phyloP scores from a whole-genome alignment of 2,329 filamentous ascomycete genomes.

The Scedosporium boydii region DNA sequence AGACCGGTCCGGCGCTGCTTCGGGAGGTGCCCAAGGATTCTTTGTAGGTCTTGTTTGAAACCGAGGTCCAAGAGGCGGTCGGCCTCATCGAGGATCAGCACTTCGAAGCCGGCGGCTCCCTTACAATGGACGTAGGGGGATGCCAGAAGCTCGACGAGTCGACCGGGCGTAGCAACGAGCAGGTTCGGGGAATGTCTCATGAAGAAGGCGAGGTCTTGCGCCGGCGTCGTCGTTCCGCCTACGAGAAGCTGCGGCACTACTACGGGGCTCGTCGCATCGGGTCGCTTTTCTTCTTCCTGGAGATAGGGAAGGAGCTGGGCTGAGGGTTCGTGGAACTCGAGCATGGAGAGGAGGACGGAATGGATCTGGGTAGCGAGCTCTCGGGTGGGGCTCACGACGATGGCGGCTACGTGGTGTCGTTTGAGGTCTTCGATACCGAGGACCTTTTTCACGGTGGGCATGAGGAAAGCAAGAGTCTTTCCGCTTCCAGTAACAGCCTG shows the following conservation, averaged over 20 bases:
- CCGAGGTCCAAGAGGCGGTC: slow-evolving; percentile 87
- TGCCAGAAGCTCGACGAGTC: slow-evolving; percentile 76
- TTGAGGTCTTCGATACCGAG: slow-evolving; percentile 74
- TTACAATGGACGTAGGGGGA: slow-evolving; percentile 83
- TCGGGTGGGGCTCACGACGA: slow-evolving; percentile 83
- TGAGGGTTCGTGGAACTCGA: slow-evolving; percentile 77
- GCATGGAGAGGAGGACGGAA: slow-evolving; percentile 63
- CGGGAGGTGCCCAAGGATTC: slow-evolving; percentile 72
- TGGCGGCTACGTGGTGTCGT: slow-evolving; percentile 80
- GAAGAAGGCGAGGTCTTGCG: slow-evolving; percentile 80
- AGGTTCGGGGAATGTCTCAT: slow-evolving; percentile 78
- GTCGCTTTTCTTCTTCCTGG: slow-evolving; percentile 48
- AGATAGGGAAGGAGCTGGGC: slow-evolving; percentile 51
- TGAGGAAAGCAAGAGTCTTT: slow-evolving; percentile 78
- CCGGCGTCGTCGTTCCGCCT: slow-evolving; percentile 67
- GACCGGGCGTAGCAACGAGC: slow-evolving; percentile 81
- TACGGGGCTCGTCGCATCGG: slow-evolving; percentile 33
- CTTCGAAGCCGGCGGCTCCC: slow-evolving; percentile 73
- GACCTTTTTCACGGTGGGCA: slow-evolving; percentile 75
- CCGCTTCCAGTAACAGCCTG: slow-evolving; percentile 82
- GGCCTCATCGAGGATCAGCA: slow-evolving; percentile 88
- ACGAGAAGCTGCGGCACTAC: slow-evolving; percentile 82
- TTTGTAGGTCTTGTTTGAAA: slow-evolving; percentile 84
- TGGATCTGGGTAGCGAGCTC: slow-evolving; percentile 90
- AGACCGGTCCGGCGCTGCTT: slow-evolving; percentile 90